These are phyloP conservation scores for Puccinia polysora DNA, from an alignment of 1,284 basidiomycete species.

Conservation along the genomic window DNA sequence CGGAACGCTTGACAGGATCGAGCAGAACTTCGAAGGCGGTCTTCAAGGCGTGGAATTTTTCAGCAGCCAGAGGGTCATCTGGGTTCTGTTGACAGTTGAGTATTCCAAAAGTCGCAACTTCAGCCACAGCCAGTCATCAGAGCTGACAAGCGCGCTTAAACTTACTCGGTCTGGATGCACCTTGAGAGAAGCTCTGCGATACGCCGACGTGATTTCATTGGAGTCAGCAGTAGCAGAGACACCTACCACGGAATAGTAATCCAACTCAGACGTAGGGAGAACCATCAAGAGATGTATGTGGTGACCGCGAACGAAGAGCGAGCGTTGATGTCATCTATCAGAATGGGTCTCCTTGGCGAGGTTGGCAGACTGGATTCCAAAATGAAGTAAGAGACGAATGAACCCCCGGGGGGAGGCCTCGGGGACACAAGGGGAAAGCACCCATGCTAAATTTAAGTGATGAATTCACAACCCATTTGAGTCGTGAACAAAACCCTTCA, in stretches of 20 bases:
- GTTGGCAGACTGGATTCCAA: too few species aligned
- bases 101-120: not conserved
- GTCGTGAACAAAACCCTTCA: too few species aligned
- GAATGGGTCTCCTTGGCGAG: too few species aligned
- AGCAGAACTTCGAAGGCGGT: slow-evolving; percentile 20
- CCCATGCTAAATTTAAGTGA: too few species aligned
- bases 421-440: too few species aligned
- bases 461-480: too few species aligned
- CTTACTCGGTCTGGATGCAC: slow-evolving; percentile 43
- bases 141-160: not conserved
- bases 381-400: too few species aligned
- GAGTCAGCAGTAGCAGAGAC: slow-evolving; percentile 19
- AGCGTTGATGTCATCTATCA: too few species aligned
- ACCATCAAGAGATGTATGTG: too few species aligned
- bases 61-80: slow-evolving; percentile 29
- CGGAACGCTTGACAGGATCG: slow-evolving; percentile 35
- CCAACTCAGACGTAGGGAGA: too few species aligned
- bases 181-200: slow-evolving; percentile 39
- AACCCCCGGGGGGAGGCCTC: too few species aligned
- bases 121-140: not conserved
- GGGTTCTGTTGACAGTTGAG: slow-evolving; percentile 11
- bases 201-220: slow-evolving; percentile 38
- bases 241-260: slow-evolving; percentile 38
- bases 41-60: slow-evolving; percentile 38
- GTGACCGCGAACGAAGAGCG: too few species aligned